Evolutionary conservation across 495 filamentous ascomycete genomes (phyloP).

Genomic region (Podospora appendiculata): DNA sequence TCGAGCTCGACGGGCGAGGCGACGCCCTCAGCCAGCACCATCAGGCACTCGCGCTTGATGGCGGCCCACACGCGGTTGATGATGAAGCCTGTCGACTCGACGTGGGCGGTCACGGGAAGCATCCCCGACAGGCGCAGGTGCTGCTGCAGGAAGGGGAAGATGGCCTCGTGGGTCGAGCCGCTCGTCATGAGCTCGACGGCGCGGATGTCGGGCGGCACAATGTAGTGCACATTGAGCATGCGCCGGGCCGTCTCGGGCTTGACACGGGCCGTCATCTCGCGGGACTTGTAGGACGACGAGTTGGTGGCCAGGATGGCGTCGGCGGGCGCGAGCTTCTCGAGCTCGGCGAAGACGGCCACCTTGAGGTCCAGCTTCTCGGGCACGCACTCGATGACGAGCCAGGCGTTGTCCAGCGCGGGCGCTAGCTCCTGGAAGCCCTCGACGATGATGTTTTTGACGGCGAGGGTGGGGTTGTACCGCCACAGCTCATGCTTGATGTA

Average conservation of each 20-base stretch:
- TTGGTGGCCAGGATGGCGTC: constrained; percentile 47
- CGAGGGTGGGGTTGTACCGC: constrained; percentile 12
- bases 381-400: constrained; percentile 47
- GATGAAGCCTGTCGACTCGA: constrained; percentile 49
- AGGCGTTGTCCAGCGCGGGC: constrained; percentile 34
- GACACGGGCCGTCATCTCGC: constrained; percentile 40
- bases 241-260: constrained; percentile 22
- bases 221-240: constrained; percentile 43
- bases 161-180: constrained; percentile 35
- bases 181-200: constrained; percentile 51
- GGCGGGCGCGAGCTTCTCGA: constrained; percentile 29
- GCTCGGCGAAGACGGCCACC: constrained; percentile 38
- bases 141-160: constrained; percentile 36
- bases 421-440: constrained; percentile 26
- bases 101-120: constrained; percentile 27
- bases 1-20: constrained; percentile 41
- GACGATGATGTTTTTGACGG: constrained; percentile 5
- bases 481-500: constrained; percentile 15
- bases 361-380: constrained; percentile 48
- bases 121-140: constrained; percentile 34
- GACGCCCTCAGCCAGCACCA: constrained; percentile 44
- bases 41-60: constrained; percentile 45
- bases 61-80: constrained; percentile 54
- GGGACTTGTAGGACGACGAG: constrained; percentile 41
- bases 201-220: constrained; percentile 41